A percentile compares a stretch with the other conserved stretches of the same genome.
Conservation (phyloP, 2,329 filamentous ascomycete species). For the Fusarium sp. region DNA sequence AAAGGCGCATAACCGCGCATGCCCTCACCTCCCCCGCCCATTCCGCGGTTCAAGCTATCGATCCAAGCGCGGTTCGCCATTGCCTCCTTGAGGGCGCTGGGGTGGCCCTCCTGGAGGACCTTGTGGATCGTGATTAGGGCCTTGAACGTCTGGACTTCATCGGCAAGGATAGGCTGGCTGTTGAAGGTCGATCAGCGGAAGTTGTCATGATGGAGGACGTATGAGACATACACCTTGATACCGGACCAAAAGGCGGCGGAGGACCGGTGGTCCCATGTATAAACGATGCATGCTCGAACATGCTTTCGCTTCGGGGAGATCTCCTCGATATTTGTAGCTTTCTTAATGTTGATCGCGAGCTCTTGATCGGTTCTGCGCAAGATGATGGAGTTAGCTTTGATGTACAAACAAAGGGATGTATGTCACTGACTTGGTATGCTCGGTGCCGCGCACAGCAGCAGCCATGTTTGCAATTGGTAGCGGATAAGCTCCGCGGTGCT, state of each 20-base stretch:
- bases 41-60: slow-evolving; percentile 87
- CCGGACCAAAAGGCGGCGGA: slow-evolving; percentile 95
- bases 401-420: slow-evolving; percentile 7
- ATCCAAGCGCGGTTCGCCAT: slow-evolving; percentile 91
- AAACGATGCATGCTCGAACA: slow-evolving; percentile 97
- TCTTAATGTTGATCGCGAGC: slow-evolving; percentile 76
- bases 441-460: slow-evolving; percentile 48
- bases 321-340: slow-evolving; percentile 76
- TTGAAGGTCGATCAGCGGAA: slow-evolving; percentile 13
- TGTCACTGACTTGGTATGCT: slow-evolving; percentile 52
- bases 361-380: slow-evolving; percentile 71
- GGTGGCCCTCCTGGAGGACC: slow-evolving; percentile 96
- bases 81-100: slow-evolving; percentile 85
- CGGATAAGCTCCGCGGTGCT: slow-evolving; percentile 30
- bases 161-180: slow-evolving; percentile 96
- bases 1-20: slow-evolving; percentile 90
- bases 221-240: slow-evolving; percentile 88
- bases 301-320: slow-evolving; percentile 84
- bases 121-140: slow-evolving; percentile 97
- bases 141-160: slow-evolving; percentile 99
- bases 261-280: slow-evolving; percentile 99
- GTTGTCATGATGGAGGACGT: slow-evolving; percentile 6
- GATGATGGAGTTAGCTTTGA: slow-evolving; percentile 25
- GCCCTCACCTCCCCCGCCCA: slow-evolving; percentile 83
- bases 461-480: slow-evolving; percentile 43